Evolutionary conservation across 2,329 filamentous ascomycete species (phyloP).

Genomic region (Scedosporium minutisporum): DNA sequence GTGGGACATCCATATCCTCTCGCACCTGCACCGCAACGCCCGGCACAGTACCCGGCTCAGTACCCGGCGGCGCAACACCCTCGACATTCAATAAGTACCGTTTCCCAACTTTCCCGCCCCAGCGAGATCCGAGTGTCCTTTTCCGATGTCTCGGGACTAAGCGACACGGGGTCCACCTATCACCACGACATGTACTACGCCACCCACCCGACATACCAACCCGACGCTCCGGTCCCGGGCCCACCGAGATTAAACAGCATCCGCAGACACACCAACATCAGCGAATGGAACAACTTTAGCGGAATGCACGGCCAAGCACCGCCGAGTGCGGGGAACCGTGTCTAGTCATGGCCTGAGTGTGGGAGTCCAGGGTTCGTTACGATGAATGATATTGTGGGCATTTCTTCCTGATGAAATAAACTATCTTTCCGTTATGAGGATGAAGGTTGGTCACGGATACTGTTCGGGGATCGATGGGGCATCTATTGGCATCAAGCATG

Average conservation of each 20-base stretch:
- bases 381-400: not conserved
- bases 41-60: not conserved
- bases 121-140: not conserved
- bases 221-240: not conserved
- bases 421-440: not conserved
- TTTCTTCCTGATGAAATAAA: not conserved
- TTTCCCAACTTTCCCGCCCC: not conserved
- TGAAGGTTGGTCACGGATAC: not conserved
- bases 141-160: not conserved
- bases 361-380: not conserved
- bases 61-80: not conserved
- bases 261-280: not conserved
- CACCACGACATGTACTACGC: not conserved
- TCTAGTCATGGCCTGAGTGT: too few relatives aligned
- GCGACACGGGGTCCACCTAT: not conserved
- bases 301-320: not conserved
- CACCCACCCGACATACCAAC: not conserved
- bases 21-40: too few relatives aligned
- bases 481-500: not conserved
- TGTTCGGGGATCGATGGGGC: not conserved
- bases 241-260: not conserved
- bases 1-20: not conserved
- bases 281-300: not conserved
- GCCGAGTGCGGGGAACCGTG: not conserved
- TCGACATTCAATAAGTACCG: not conserved